Percentiles rank a stretch among this genome's conserved stretches.
These are phyloP conservation scores for Xanthoconium purpureum DNA, from an alignment of 768 basidiomycete species.

Conservation along the genomic window DNA sequence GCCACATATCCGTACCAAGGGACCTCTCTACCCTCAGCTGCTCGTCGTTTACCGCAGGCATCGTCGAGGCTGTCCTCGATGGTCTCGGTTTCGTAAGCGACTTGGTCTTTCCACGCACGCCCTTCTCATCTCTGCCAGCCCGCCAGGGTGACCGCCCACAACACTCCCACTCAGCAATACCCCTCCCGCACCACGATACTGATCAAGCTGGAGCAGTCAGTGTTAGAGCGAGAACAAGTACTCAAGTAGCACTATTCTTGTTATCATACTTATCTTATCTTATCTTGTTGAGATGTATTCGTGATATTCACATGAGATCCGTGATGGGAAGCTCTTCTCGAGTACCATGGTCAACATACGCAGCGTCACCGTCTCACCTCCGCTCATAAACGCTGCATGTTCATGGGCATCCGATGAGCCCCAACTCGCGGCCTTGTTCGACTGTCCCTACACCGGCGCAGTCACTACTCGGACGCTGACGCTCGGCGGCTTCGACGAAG, in stretches of 20 bases:
- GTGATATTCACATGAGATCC: too few relatives aligned
- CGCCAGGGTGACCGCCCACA: slow-evolving; percentile 93
- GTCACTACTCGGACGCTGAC: slow-evolving; percentile 81
- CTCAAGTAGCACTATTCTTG: slow-evolving; percentile 51
- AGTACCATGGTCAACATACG: slow-evolving; percentile 54
- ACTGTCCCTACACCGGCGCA: slow-evolving; percentile 67
- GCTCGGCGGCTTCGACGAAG: slow-evolving; percentile 65
- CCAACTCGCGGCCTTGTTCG: slow-evolving; percentile 65
- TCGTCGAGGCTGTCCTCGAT: slow-evolving; percentile 95
- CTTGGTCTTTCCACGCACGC: neutral
- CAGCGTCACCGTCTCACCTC: slow-evolving; percentile 54
- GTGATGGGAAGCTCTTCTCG: too few relatives aligned
- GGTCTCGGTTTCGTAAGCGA: slow-evolving; percentile 88
- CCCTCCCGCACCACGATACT: slow-evolving; percentile 92
- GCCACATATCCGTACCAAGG: slow-evolving; percentile 88
- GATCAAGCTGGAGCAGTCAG: slow-evolving; percentile 92
- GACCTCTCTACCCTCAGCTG: slow-evolving; percentile 94
- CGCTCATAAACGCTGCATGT: slow-evolving; percentile 76
- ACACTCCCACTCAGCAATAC: slow-evolving; percentile 76
- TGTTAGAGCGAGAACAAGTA: slow-evolving; percentile 91
- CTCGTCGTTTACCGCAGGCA: slow-evolving; percentile 95
- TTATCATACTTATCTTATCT: slow-evolving; percentile 13
- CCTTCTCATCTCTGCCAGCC: slow-evolving; percentile 53
- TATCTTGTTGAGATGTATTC: neutral
- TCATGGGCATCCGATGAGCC: slow-evolving; percentile 72